Evolutionary conservation across 768 basidiomycete genomes (phyloP).

Genomic region (Leccinum pellstonianum): DNA sequence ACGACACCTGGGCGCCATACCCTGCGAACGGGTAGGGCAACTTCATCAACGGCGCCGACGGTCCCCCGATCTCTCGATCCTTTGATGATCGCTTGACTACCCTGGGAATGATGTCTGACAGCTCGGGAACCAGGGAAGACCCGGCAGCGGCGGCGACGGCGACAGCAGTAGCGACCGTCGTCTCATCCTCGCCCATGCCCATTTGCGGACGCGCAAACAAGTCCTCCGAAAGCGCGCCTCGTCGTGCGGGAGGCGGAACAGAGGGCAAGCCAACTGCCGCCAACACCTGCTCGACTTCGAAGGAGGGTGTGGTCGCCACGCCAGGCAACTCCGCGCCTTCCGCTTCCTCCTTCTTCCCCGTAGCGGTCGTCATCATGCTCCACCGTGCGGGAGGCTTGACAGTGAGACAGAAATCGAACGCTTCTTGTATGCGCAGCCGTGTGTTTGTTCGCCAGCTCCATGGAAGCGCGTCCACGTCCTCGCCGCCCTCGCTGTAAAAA

Average conservation of each 20-base stretch:
- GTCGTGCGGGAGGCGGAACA: conserved; percentile 51
- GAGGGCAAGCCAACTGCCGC: conserved; percentile 54
- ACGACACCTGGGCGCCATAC: conserved; percentile 59
- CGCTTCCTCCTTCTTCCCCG: conserved; percentile 29
- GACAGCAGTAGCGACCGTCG: neutral
- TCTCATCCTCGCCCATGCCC: conserved; percentile 21
- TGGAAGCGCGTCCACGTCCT: conserved; percentile 51
- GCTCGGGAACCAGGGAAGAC: conserved; percentile 28
- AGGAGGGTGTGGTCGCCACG: conserved; percentile 33
- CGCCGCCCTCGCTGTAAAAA: conserved; percentile 43
- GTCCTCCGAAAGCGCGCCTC: conserved; percentile 60
- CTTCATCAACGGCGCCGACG: conserved; percentile 45
- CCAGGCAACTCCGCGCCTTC: conserved; percentile 26
- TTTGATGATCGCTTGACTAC: conserved; percentile 46
- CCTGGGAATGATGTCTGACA: conserved; percentile 44
- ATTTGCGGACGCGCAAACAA: conserved; percentile 56
- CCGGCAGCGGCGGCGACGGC: neutral
- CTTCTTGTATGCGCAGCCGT: conserved; percentile 68
- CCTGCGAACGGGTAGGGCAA: conserved; percentile 73
- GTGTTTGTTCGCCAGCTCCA: conserved; percentile 83
- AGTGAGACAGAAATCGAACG: conserved; percentile 77
- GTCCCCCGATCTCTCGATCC: conserved; percentile 43
- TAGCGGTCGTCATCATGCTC: conserved; percentile 28
- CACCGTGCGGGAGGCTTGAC: conserved; percentile 37
- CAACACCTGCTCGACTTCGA: conserved; percentile 57